These are phyloP conservation scores for Canna indica DNA, from an alignment of 176 grass and related monocot species.

Conservation along the genomic window DNA sequence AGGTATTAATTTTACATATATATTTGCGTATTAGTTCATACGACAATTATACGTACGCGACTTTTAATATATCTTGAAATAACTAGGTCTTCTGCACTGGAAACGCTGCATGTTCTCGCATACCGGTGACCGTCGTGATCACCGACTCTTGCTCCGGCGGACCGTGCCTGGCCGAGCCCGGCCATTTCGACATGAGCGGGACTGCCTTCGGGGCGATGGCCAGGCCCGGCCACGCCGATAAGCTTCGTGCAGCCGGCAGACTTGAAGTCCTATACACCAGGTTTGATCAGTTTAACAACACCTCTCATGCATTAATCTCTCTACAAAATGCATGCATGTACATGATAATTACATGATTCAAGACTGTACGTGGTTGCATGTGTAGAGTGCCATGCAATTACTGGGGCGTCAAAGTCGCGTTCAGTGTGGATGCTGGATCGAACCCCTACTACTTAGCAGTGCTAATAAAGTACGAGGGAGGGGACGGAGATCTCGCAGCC, in stretches of 20 bases:
- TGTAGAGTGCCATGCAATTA: slow-evolving; percentile 42
- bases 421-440: slow-evolving; percentile 58
- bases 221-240: background rate
- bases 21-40: no score
- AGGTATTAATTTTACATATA: no score
- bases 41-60: no score
- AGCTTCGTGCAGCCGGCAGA: background rate
- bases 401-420: slow-evolving; percentile 28
- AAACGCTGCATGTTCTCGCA: background rate
- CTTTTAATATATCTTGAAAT: no score
- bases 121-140: background rate
- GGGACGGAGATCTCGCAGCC: slow-evolving; percentile 46
- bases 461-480: slow-evolving; percentile 42
- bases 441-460: slow-evolving; percentile 50
- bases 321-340: no score
- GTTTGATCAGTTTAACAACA: background rate
- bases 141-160: background rate
- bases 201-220: slow-evolving; percentile 7
- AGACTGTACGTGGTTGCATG: no score
- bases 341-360: no score
- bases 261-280: background rate
- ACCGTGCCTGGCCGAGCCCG: background rate
- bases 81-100: slow-evolving; percentile 34
- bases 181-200: slow-evolving; percentile 3
- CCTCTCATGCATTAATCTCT: no score